Base-by-base conservation (phyloP, 73 alveolate species). In the Uronychia setigera region DNA sequence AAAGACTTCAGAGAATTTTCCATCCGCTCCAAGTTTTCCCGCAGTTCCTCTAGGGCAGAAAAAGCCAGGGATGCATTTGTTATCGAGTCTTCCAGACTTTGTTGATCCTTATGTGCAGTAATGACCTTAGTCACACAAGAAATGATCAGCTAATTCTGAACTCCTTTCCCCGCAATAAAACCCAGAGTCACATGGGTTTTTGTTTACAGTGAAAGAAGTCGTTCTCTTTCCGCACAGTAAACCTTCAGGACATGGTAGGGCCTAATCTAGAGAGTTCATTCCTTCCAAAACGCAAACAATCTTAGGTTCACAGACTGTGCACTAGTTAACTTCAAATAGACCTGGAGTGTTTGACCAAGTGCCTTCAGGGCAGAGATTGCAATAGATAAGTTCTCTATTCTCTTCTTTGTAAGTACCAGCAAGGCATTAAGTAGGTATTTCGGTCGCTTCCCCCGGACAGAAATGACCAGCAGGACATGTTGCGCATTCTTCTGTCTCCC, bases 301-400 rank as follows among this genome's bases (percentile, higher is more conserved):
- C 77, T 78, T 78, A 26, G 94, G 93, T 32, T 35, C 87, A 57
- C 97, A 92, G n/a, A 29, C 84, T 0, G 59, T 74, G 79, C 97
- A 92, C 32, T 92, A 74, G n/a, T 58, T 77, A 0, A 34, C 81
- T 32, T 33, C 35, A 35, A 35, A 74, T 1, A 94, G 90, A 29
- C 95, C 95, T 30, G 60, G 78, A 29, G 46, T 35, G 57, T 85
- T 80, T 32, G 96, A 91, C 84, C 91, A 95, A 11, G 98, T 95
- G 9, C 99, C 99, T 83, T 89, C 87, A 28, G 99, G 99, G 79
- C 99, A 95, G 32, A 91, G 85, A 27, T 74, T 59, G 76, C 99
- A 95, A 77, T 84, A 88, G 33, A 95, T 91, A 19, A 74, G 79
- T 26, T 85, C 60, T 30, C 87, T 87, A 32, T 83, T 77, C 59